Percentiles rank a stretch among this genome's conserved stretches.
Evolutionary conservation across 129 eudicot species (phyloP).

Genomic region (Flaveria linearis): DNA sequence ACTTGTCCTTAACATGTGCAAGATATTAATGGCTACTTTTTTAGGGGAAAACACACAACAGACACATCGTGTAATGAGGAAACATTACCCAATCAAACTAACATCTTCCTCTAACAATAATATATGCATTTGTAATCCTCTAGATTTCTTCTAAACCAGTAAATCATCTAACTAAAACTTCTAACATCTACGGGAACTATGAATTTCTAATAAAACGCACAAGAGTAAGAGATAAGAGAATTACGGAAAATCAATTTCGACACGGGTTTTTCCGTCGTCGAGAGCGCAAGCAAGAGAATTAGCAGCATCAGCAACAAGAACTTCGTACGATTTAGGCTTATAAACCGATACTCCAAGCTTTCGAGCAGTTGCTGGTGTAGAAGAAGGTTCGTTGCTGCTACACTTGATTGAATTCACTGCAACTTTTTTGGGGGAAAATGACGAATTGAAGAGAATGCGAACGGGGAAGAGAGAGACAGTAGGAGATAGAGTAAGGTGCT

Average conservation of each 20-base stretch:
- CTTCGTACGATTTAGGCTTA: constrained; percentile 87
- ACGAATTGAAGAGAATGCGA: constrained; percentile 27
- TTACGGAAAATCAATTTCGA: constrained; percentile 96
- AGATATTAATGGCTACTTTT: neutral
- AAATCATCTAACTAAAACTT: neutral
- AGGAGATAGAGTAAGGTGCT: constrained; percentile 14
- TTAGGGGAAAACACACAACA: neutral
- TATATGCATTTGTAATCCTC: neutral
- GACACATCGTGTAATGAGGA: constrained; percentile 3
- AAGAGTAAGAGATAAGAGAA: neutral
- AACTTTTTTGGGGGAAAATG: constrained; percentile 17
- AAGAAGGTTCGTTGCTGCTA: constrained; percentile 45
- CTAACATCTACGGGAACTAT: no score
- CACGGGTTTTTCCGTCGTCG: constrained; percentile 66
- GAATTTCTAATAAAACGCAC: constrained; percentile 4
- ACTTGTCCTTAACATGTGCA: constrained; percentile 1
- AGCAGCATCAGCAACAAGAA: constrained; percentile 85
- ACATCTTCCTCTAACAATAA: neutral
- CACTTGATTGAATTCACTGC: constrained; percentile 36
- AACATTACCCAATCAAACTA: neutral
- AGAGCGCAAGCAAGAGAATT: constrained; percentile 69
- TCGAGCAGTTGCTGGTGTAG: constrained; percentile 43
- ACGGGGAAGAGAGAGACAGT: constrained; percentile 31
- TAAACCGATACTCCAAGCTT: constrained; percentile 77
- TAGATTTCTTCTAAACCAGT: neutral